Evolutionary conservation across 2,329 filamentous ascomycete species (phyloP), one percentile per base, ranked within the genome.

Genomic region (Colletotrichum shisoi): DNA sequence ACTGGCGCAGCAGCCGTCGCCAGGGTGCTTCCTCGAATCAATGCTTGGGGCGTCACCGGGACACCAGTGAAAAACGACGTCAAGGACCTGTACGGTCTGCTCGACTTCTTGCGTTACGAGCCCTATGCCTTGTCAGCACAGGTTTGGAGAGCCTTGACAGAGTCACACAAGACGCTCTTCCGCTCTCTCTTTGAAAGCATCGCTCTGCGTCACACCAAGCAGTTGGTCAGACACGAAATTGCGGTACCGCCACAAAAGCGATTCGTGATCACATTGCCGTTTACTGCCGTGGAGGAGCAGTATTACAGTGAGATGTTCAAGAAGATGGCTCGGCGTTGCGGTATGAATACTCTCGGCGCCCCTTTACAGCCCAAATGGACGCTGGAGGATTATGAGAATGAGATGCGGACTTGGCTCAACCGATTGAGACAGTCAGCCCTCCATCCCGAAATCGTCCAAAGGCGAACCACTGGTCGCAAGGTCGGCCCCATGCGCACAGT

Each of bases 1-100:
- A 94, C 88, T 72, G 89, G 92, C 71, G 92, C 94, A 34, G 94
- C 95, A 1, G 87, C 84, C 53, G 88, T 97, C 15, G 93, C 93
- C 42, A 87, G 89, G 46, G 81, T 90, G 31, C 90, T 99, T 68
- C 93, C 94, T 51, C 86, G 95, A 34, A 79, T 91, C 70, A 94
- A 97, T 78, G 90, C 93, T 2, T 98, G 95, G 95, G 93, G 91
- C 15, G 89, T 99, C 46, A 94, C 93, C 0, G 95, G 93, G 48
- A 99, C 95, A 0, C 95, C 95, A 0, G 84, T 98, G 44, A 90
- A 91, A 71, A 92, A 93, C 71, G 86, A 93, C 69, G 85, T 94
- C 39, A 78, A 80, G 72, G 94, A 97, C 76, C 81, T 97, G 8
- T 88, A 89, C 71, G 94, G 94, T 0, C 81, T 98, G 4, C 77